Conservation (phyloP, 176 grass and related monocot genomes). For the Dactylis glomerata region DNA sequence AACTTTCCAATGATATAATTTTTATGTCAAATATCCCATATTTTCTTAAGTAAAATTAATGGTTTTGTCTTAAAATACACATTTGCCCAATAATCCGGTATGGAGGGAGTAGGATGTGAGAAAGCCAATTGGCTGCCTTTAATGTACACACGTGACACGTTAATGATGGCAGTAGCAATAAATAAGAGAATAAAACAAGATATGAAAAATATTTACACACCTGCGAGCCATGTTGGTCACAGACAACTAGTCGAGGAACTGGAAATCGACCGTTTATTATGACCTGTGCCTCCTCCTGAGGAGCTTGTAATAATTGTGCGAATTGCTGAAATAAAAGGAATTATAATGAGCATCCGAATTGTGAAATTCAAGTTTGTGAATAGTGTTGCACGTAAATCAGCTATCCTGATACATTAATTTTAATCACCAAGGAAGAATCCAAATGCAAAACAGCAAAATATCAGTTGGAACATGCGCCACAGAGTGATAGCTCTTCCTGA, state of each 20-base stretch:
- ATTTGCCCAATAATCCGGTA: too few species aligned
- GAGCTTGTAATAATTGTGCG: conserved; percentile 82
- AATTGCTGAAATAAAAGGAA: conserved; percentile 65
- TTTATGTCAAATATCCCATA: too few species aligned
- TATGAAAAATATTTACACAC: conserved; percentile 37
- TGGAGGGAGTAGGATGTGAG: conserved; percentile 1
- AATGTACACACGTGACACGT: not conserved
- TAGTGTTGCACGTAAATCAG: not conserved
- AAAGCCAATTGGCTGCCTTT: not conserved
- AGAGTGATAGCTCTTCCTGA: not conserved
- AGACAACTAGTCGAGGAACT: conserved; percentile 91
- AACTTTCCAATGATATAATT: too few species aligned
- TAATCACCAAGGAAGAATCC: not conserved
- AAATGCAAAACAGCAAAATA: not conserved
- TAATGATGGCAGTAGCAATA: conserved; percentile 16
- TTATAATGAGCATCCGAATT: conserved; percentile 17
- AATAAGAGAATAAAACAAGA: conserved; percentile 18
- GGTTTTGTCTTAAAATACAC: too few species aligned
- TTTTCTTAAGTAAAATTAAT: too few species aligned
- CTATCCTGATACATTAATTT: not conserved
- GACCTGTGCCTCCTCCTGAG: conserved; percentile 75
- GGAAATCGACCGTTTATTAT: conserved; percentile 90
- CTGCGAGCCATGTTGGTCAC: conserved; percentile 97
- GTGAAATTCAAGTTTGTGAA: not conserved
- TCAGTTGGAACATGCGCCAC: not conserved